These are phyloP conservation scores for Fusarium sp. DNA, from an alignment of 2,329 filamentous ascomycete genomes.

Conservation along the genomic window DNA sequence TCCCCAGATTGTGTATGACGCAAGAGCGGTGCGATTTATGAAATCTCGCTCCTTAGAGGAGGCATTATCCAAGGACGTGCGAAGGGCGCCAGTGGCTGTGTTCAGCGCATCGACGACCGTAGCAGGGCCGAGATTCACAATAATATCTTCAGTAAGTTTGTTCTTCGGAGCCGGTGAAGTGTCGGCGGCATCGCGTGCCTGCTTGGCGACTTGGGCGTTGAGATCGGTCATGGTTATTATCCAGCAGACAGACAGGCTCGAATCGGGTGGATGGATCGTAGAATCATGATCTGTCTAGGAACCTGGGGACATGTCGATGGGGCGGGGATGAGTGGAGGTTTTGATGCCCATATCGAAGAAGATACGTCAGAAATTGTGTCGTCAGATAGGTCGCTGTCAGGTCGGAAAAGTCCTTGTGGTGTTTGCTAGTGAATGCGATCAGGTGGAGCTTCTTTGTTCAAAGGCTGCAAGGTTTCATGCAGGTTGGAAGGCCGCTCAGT, in stretches of 20 bases:
- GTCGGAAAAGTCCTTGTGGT: conserved; percentile 10
- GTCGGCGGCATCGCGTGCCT: conserved; percentile 46
- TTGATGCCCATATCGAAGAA: conserved; percentile 44
- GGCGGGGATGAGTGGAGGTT: conserved; percentile 31
- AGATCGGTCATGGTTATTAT: conserved; percentile 48
- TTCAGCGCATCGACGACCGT: conserved; percentile 69
- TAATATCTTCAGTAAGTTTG: conserved; percentile 64
- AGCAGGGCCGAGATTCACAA: conserved; percentile 68
- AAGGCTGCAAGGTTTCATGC: conserved; percentile 6
- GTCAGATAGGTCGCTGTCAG: conserved; percentile 18
- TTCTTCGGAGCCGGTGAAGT: conserved; percentile 57
- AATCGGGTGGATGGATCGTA: conserved; percentile 28
- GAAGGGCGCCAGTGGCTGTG: conserved; percentile 61
- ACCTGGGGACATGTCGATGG: conserved; percentile 40
- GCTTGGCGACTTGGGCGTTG: conserved; percentile 44
- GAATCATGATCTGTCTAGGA: conserved; percentile 44
- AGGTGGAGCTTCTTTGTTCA: conserved; percentile 18
- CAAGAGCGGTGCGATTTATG: conserved; percentile 73
- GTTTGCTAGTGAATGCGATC: conserved; percentile 5
- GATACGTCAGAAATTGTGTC: conserved; percentile 24
- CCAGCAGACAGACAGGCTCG: conserved; percentile 30
- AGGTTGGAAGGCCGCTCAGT: background rate
- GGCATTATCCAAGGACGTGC: conserved; percentile 68
- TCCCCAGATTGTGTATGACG: conserved; percentile 74
- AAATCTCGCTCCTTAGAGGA: conserved; percentile 75